These are phyloP conservation scores for Penicillium ochrochloron DNA, from an alignment of 495 filamentous ascomycete genomes.

Conservation along the genomic window DNA sequence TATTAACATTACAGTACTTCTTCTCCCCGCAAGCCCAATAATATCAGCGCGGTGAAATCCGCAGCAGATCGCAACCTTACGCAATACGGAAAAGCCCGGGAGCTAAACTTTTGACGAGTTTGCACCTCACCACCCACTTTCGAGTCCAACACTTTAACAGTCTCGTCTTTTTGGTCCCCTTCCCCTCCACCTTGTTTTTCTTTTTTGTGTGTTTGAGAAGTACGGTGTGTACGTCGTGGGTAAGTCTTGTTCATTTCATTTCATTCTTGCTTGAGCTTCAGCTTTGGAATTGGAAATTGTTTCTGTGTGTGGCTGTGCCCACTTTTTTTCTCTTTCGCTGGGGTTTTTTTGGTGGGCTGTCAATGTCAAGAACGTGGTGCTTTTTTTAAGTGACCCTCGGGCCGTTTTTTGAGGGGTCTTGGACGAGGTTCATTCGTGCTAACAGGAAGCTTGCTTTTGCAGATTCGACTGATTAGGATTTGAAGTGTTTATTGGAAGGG, in stretches of 20 bases:
- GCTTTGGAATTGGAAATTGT: constrained; percentile 8
- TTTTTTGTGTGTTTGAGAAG: constrained; percentile 3
- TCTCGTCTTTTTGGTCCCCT: constrained; percentile 15
- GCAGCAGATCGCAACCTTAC: constrained; percentile 31
- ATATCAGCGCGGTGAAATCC: neutral
- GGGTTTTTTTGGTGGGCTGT: constrained; percentile 36
- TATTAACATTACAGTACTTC: too few relatives aligned
- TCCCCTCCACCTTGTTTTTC: constrained; percentile 7
- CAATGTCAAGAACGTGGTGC: constrained; percentile 37
- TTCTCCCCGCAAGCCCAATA: too few relatives aligned
- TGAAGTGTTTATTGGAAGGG: constrained; percentile 27
- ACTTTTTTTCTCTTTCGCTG: neutral
- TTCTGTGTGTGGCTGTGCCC: neutral
- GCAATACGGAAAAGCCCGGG: constrained; percentile 52
- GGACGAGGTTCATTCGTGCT: constrained; percentile 42
- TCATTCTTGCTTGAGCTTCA: neutral
- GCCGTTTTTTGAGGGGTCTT: constrained; percentile 13
- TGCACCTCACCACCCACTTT: constrained; percentile 24
- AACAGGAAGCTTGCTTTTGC: constrained; percentile 22
- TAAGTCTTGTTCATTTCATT: neutral
- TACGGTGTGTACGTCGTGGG: constrained; percentile 3
- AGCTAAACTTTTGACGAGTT: constrained; percentile 44
- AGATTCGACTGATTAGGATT: constrained; percentile 25
- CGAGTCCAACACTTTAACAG: constrained; percentile 7
- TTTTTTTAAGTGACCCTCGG: constrained; percentile 8